Conservation (phyloP, 306 rosid genomes). For the Cucurbita argyrosperma region DNA sequence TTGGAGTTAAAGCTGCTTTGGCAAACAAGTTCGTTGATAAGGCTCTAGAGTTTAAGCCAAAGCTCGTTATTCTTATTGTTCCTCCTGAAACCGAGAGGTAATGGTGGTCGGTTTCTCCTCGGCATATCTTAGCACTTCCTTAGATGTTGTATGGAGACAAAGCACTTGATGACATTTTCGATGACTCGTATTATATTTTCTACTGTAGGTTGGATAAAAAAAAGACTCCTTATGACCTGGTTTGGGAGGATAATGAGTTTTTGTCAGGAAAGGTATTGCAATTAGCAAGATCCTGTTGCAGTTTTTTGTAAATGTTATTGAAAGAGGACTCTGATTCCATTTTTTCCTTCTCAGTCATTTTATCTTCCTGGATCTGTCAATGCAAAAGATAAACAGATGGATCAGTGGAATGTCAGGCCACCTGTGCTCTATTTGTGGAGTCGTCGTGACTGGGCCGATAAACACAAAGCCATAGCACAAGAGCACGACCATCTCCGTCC, state of each 20-base stretch:
- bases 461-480: conserved; percentile 46
- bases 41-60: conserved; percentile 73
- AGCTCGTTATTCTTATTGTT: conserved; percentile 69
- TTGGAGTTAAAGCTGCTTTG: conserved; percentile 56
- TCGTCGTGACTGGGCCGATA: conserved; percentile 36
- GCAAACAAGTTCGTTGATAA: conserved; percentile 70
- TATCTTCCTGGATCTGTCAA: conserved; percentile 80
- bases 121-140: background rate
- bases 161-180: background rate
- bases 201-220: conserved; percentile 41
- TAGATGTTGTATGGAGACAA: background rate
- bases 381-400: conserved; percentile 47
- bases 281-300: background rate
- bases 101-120: background rate
- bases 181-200: background rate
- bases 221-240: conserved; percentile 44
- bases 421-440: conserved; percentile 89
- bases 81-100: conserved; percentile 73
- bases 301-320: background rate
- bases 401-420: conserved; percentile 48
- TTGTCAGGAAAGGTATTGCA: conserved; percentile 61
- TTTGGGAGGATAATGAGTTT: conserved; percentile 62
- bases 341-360: conserved; percentile 47
- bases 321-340: background rate
- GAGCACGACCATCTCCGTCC: conserved; percentile 29